Percentiles rank a stretch among this genome's conserved stretches.
Conservation (phyloP, 495 filamentous ascomycete species). For the Astrothelium macrocarpum region DNA sequence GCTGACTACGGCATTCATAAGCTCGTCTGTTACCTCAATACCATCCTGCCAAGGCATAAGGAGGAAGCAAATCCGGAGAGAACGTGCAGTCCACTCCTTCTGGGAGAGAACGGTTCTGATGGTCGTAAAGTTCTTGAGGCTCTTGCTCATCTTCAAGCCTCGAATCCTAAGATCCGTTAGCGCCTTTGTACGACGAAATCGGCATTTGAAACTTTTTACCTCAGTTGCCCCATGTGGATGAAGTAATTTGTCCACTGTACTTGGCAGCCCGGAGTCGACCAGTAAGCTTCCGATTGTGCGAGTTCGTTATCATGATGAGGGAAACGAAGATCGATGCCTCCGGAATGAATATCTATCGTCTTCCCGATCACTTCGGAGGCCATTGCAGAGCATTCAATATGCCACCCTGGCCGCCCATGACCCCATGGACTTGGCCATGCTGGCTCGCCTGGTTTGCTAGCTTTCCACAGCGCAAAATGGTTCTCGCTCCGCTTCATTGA, state of each 20-base stretch:
- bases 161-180: constrained; percentile 61
- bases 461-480: constrained; percentile 95
- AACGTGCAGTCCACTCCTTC: constrained; percentile 71
- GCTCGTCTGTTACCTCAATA: constrained; percentile 78
- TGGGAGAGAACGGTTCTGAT: constrained; percentile 70
- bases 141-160: constrained; percentile 92
- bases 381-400: constrained; percentile 98
- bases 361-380: constrained; percentile 74
- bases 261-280: constrained; percentile 24
- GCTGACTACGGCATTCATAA: constrained; percentile 57
- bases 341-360: constrained; percentile 85
- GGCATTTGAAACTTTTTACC: too few relatives aligned
- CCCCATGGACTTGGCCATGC: constrained; percentile 85
- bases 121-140: constrained; percentile 93
- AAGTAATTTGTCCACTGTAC: constrained; percentile 91
- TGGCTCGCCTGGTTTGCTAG: constrained; percentile 84
- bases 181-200: background rate
- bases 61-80: constrained; percentile 77
- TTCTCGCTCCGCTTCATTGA: constrained; percentile 59
- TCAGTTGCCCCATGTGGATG: constrained; percentile 80
- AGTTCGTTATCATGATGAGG: constrained; percentile 96
- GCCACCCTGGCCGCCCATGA: constrained; percentile 83
- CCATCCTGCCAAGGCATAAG: constrained; percentile 84
- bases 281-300: constrained; percentile 90
- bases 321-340: constrained; percentile 86